A percentile compares a stretch with the other conserved stretches of the same genome.
Evolutionary conservation across 31 red algal genomes (phyloP).

Genomic region (Odonthalia washingtoniensis): DNA sequence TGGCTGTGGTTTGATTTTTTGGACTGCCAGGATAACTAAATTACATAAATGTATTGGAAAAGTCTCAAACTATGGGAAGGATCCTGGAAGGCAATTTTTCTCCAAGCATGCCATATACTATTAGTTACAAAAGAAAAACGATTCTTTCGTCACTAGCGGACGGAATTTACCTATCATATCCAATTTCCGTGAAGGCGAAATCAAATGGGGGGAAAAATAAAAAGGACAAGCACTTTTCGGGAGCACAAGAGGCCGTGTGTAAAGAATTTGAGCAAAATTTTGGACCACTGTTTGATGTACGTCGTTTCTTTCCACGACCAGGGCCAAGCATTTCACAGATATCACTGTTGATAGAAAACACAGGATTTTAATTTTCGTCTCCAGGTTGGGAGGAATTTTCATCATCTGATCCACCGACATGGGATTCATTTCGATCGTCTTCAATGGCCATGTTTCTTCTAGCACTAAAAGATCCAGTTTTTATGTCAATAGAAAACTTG

Average conservation of each 20-base stretch:
- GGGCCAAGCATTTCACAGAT: too few relatives aligned
- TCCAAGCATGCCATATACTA: slow-evolving; percentile 19
- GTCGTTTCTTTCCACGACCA: neutral
- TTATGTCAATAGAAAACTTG: too few relatives aligned
- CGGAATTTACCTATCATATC: slow-evolving; percentile 12
- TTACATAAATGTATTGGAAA: slow-evolving; percentile 28
- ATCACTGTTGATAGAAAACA: neutral
- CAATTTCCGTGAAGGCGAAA: slow-evolving; percentile 18
- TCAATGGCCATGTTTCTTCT: neutral
- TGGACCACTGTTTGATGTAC: neutral
- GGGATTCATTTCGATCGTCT: neutral
- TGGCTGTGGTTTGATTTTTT: slow-evolving; percentile 37
- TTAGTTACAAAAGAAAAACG: neutral
- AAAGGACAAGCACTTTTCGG: slow-evolving; percentile 6
- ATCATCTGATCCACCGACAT: neutral
- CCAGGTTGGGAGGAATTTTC: neutral
- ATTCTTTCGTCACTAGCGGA: slow-evolving; percentile 13
- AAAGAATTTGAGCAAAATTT: slow-evolving; percentile 35
- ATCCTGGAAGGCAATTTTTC: slow-evolving; percentile 9
- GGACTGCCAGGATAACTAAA: slow-evolving; percentile 28
- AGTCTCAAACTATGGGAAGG: slow-evolving; percentile 34
- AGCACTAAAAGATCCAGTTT: neutral
- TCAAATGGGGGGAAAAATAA: slow-evolving; percentile 10
- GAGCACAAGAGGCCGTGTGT: slow-evolving; percentile 16
- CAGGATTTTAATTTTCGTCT: neutral